Evolutionary conservation across 2,329 filamentous ascomycete genomes (phyloP).

Genomic region (Diaporthe sp.): DNA sequence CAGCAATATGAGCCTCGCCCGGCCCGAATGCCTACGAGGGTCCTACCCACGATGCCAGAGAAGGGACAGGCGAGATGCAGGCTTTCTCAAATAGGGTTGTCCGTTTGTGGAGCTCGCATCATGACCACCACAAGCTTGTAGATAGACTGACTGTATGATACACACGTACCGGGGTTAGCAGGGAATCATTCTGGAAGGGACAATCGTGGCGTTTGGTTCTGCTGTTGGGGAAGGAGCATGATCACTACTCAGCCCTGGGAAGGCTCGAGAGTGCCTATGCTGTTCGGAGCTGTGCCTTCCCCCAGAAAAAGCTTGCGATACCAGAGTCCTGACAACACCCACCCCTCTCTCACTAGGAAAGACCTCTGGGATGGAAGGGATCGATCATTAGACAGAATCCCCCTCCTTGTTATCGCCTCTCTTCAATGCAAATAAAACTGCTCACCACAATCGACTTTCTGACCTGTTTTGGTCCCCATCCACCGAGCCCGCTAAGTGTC

Average conservation of each 20-base stretch:
- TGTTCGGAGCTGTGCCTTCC: conserved; percentile 19
- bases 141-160: conserved; percentile 15
- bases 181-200: background rate
- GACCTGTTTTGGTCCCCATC: background rate
- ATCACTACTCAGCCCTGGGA: conserved; percentile 2
- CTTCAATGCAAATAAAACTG: conserved; percentile 5
- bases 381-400: conserved; percentile 2
- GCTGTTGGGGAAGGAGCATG: background rate
- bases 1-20: conserved; percentile 40
- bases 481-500: background rate
- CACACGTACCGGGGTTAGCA: background rate
- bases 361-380: background rate
- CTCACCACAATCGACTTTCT: background rate
- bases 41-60: background rate
- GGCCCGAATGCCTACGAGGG: too few species aligned
- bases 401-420: conserved; percentile 28
- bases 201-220: background rate
- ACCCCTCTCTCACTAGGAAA: background rate
- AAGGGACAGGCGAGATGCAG: background rate
- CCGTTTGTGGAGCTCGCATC: background rate
- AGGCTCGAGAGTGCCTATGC: conserved; percentile 13
- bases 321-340: background rate
- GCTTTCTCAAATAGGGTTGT: background rate
- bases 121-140: background rate
- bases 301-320: background rate